Percentiles rank a stretch among this genome's conserved stretches.
These are phyloP conservation scores for Coemansia sp. DNA, from an alignment of 192 early-diverging fungal species.

Conservation along the genomic window DNA sequence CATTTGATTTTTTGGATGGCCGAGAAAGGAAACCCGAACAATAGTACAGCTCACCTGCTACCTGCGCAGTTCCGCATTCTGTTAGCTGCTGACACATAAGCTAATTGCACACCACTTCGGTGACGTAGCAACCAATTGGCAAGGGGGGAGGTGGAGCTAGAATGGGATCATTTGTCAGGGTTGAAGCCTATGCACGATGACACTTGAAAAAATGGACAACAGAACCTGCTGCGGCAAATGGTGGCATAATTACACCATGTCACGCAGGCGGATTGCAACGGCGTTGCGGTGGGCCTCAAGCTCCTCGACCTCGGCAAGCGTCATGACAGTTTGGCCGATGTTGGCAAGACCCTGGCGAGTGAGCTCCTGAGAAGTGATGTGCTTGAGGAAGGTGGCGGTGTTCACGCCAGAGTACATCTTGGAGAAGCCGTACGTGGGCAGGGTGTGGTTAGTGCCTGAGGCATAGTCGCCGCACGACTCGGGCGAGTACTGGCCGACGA, in stretches of 20 bases:
- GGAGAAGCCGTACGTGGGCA: constrained; percentile 98
- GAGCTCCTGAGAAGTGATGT: constrained; percentile 92
- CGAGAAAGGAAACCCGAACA: not conserved
- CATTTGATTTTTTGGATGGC: not conserved
- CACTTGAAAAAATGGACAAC: too few relatives aligned
- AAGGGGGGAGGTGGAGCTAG: too few relatives aligned
- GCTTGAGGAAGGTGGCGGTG: constrained; percentile 94
- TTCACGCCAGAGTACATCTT: constrained; percentile 98
- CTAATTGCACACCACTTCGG: too few relatives aligned
- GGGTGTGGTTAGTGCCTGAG: constrained; percentile 98
- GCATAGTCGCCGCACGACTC: constrained; percentile 99
- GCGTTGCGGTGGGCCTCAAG: constrained; percentile 97
- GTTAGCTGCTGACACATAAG: not conserved
- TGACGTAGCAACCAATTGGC: too few relatives aligned
- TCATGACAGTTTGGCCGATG: constrained; percentile 90
- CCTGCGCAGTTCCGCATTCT: not conserved
- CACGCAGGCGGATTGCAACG: constrained; percentile 82
- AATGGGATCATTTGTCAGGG: too few relatives aligned
- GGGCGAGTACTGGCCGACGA: constrained; percentile 95
- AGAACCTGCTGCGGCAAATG: not conserved
- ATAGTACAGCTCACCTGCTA: not conserved
- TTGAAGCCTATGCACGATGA: too few relatives aligned
- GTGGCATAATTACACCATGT: constrained; percentile 12
- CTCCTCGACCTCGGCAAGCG: constrained; percentile 91
- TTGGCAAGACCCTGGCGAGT: constrained; percentile 83